Evolutionary conservation across 805 yeast genomes (phyloP).

Genomic region (Metschnikowia proteae): DNA sequence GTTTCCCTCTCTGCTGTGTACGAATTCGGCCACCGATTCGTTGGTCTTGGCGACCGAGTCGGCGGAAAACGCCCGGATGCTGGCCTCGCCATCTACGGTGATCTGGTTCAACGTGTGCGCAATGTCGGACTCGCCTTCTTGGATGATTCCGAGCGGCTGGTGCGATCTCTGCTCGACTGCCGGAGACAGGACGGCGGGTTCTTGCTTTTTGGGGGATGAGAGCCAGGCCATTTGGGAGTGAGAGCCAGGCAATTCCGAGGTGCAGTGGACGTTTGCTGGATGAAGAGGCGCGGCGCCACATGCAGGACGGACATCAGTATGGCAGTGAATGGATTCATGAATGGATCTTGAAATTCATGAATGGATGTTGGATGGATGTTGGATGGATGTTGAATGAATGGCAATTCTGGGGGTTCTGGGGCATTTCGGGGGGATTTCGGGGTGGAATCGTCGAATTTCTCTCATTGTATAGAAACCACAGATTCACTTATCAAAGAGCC

Average conservation of each 20-base stretch:
- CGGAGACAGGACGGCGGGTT: conserved; percentile 1
- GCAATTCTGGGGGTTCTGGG: too few species aligned
- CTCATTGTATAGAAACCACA: too few species aligned
- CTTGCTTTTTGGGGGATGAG: conserved; percentile 10
- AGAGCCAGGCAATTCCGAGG: conserved; percentile 14
- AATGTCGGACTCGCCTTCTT: conserved; percentile 16
- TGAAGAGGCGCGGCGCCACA: too few species aligned
- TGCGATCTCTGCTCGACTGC: conserved; percentile 18
- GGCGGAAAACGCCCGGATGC: conserved; percentile 9
- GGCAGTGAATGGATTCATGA: too few species aligned
- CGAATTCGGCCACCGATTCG: conserved; percentile 29
- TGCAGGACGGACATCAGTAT: too few species aligned
- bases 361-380: too few species aligned
- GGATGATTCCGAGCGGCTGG: conserved; percentile 11
- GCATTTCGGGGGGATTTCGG: too few species aligned
- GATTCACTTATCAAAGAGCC: too few species aligned
- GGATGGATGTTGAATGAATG: too few species aligned
- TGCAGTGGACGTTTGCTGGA: neutral
- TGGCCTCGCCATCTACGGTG: conserved; percentile 12
- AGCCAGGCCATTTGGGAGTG: conserved; percentile 15
- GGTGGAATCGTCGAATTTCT: too few species aligned
- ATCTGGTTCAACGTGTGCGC: conserved; percentile 19
- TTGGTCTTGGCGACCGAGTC: conserved; percentile 14
- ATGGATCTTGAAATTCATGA: too few species aligned
- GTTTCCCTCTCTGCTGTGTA: conserved; percentile 28